A percentile compares a stretch with the other conserved stretches of the same genome.
phyloP scores from a whole-genome alignment of 768 basidiomycete species.

The Russula griseocarnosa region DNA sequence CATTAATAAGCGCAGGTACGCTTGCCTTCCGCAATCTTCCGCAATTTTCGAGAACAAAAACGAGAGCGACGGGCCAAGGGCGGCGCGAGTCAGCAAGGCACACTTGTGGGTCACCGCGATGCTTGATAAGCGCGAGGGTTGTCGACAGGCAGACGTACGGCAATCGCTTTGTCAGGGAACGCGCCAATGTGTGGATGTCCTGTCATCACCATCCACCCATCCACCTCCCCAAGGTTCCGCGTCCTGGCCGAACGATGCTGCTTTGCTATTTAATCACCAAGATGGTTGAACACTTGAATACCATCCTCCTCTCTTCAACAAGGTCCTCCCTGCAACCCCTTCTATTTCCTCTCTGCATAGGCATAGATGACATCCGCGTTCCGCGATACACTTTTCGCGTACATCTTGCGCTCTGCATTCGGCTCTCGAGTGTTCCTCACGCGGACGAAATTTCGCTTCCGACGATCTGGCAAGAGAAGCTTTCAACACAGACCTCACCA shows the following conservation, averaged over 20 bases:
- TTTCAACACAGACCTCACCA: constrained; percentile 8
- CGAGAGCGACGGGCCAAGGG: no score
- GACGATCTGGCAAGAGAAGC: constrained; percentile 22
- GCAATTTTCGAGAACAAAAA: no score
- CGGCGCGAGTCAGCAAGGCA: no score
- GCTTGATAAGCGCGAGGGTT: no score
- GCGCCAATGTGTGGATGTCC: background rate
- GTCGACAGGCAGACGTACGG: no score
- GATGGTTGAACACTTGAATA: background rate
- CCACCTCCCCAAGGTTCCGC: background rate
- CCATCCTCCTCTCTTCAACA: constrained; percentile 6
- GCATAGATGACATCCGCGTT: constrained; percentile 27
- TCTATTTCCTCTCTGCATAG: background rate
- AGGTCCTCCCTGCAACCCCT: no score
- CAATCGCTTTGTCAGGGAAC: no score
- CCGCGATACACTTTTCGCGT: constrained; percentile 35
- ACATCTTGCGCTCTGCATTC: constrained; percentile 33
- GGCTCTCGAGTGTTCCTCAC: constrained; percentile 27
- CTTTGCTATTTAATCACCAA: constrained; percentile 16
- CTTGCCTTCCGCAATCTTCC: no score
- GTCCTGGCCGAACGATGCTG: background rate
- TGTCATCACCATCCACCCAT: background rate
- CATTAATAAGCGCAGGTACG: no score
- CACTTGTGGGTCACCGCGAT: no score
- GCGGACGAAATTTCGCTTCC: constrained; percentile 25